Conservation (phyloP, 2,329 filamentous ascomycete genomes). For the Graphilbum fragrans region DNA sequence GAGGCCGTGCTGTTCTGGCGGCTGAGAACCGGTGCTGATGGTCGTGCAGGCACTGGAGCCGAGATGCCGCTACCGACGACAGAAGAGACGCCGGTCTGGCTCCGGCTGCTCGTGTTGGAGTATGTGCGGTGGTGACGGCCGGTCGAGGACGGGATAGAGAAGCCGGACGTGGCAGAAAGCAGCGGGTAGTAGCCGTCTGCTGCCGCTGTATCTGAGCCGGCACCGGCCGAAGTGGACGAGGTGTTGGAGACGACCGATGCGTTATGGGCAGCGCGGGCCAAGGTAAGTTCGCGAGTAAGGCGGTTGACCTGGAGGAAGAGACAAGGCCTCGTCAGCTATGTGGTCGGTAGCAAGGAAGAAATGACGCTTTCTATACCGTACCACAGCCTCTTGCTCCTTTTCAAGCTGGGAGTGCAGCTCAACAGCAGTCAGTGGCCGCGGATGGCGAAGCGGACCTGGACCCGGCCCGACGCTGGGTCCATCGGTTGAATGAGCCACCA, state of each 20-base stretch:
- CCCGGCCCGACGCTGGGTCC: conserved; percentile 36
- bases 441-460: conserved; percentile 70
- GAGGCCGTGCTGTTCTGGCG: conserved; percentile 45
- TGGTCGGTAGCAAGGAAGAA: no score
- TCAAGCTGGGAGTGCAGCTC: conserved; percentile 85
- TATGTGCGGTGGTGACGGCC: conserved; percentile 42
- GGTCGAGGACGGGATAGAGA: conserved; percentile 41
- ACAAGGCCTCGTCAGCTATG: background rate
- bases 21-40: conserved; percentile 26
- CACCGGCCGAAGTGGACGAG: conserved; percentile 47
- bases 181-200: conserved; percentile 28
- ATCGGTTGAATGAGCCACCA: conserved; percentile 11
- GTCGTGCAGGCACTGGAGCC: conserved; percentile 25
- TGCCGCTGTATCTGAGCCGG: conserved; percentile 23
- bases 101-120: conserved; percentile 42
- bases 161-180: conserved; percentile 43
- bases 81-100: no score
- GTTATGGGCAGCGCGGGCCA: conserved; percentile 59
- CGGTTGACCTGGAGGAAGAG: conserved; percentile 61
- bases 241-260: conserved; percentile 53
- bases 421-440: conserved; percentile 73
- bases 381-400: conserved; percentile 90
- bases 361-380: no score
- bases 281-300: conserved; percentile 74
- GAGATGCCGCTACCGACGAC: conserved; percentile 30